phyloP scores from a whole-genome alignment of 2,329 filamentous ascomycete species.

The Truncatella angustata region DNA sequence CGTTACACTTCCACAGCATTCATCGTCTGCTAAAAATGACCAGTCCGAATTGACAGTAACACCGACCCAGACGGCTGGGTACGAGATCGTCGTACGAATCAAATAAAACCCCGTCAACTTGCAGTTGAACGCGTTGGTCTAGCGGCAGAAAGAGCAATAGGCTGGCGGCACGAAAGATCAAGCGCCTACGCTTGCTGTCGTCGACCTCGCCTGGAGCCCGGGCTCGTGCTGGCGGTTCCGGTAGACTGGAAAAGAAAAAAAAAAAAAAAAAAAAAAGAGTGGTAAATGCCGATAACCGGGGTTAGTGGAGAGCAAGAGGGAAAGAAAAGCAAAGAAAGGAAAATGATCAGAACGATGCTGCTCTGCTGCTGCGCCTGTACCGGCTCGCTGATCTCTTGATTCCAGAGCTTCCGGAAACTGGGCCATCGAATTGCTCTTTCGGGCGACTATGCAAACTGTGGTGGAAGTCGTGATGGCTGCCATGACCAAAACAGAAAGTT shows the following conservation, averaged over 20 bases:
- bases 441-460: too few species aligned
- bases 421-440: neutral
- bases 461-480: neutral
- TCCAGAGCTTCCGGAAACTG: neutral
- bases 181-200: neutral
- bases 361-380: too few species aligned
- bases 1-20: neutral
- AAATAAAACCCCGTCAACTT: neutral
- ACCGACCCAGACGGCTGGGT: neutral
- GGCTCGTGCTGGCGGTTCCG: neutral
- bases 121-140: neutral
- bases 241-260: too few species aligned
- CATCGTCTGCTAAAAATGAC: neutral
- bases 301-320: neutral
- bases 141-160: neutral
- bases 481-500: neutral
- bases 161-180: neutral
- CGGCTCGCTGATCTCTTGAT: too few species aligned
- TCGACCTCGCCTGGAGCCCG: neutral
- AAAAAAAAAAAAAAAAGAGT: too few species aligned
- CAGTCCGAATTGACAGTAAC: too few species aligned
- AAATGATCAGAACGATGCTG: neutral
- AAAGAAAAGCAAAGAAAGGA: neutral
- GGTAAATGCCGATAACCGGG: neutral
- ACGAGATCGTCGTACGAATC: neutral